Conservation (phyloP, 2,329 filamentous ascomycete genomes). For the Ilyonectria destructans region DNA sequence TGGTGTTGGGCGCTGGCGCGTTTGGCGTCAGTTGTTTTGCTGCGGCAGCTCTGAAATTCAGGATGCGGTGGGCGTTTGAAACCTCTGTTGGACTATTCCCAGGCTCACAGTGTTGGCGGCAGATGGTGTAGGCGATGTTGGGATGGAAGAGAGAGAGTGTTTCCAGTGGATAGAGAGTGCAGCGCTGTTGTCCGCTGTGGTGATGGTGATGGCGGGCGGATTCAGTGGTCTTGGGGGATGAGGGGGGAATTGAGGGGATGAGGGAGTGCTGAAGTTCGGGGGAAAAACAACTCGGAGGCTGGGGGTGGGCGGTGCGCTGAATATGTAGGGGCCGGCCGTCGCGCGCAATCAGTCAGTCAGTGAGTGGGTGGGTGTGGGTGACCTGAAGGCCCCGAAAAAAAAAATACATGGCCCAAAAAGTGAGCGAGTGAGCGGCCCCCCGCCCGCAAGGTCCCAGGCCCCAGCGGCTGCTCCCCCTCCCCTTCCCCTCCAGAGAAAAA, state of each 20-base stretch:
- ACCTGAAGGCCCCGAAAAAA: constrained; percentile 40
- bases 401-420: constrained; percentile 25
- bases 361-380: constrained; percentile 32
- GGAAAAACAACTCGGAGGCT: constrained; percentile 51
- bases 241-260: constrained; percentile 47
- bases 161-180: constrained; percentile 37
- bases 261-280: constrained; percentile 52
- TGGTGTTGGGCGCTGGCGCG: constrained; percentile 7
- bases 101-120: not conserved
- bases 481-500: constrained; percentile 11
- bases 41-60: constrained; percentile 17
- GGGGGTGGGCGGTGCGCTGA: constrained; percentile 55
- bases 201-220: constrained; percentile 46
- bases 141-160: constrained; percentile 25
- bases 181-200: constrained; percentile 39
- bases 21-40: constrained; percentile 12
- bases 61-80: constrained; percentile 16
- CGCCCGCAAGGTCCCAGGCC: constrained; percentile 11
- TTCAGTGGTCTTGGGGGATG: constrained; percentile 48
- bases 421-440: constrained; percentile 27
- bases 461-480: constrained; percentile 13
- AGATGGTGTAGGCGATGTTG: constrained; percentile 14
- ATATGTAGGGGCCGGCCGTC: constrained; percentile 54
- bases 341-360: constrained; percentile 56
- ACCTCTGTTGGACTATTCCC: constrained; percentile 19